These are phyloP conservation scores for Blastocystis sp. DNA, from an alignment of 352 stramenopile genomes.

Conservation along the genomic window DNA sequence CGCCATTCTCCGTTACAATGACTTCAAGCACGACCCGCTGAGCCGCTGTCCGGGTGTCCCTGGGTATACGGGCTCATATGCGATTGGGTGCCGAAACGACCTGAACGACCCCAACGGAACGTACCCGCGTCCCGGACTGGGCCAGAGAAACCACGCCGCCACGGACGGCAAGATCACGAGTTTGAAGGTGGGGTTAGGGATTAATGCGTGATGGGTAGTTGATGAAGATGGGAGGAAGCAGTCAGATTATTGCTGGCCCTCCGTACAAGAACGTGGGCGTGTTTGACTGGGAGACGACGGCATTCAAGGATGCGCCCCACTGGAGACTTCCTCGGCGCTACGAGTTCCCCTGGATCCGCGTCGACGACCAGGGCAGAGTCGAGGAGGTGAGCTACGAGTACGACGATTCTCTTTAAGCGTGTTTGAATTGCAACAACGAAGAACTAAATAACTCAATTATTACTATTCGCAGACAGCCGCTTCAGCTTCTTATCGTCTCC, in stretches of 20 bases:
- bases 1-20: conserved; percentile 80
- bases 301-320: conserved; percentile 56
- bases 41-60: conserved; percentile 75
- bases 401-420: neutral
- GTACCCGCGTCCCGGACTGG: conserved; percentile 78
- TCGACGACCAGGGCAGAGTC: conserved; percentile 5
- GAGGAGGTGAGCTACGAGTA: conserved; percentile 35
- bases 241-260: conserved; percentile 76
- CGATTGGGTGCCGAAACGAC: conserved; percentile 59
- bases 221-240: conserved; percentile 4
- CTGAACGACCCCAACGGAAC: conserved; percentile 67
- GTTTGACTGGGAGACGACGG: conserved; percentile 79
- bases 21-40: conserved; percentile 79
- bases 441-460: neutral
- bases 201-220: neutral
- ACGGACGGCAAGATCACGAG: conserved; percentile 77
- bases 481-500: conserved; percentile 55
- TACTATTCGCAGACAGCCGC: neutral
- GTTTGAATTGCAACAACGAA: neutral
- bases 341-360: conserved; percentile 67
- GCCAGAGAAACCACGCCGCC: conserved; percentile 80
- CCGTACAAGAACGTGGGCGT: conserved; percentile 79
- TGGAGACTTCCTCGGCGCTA: conserved; percentile 27
- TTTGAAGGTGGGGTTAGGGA: neutral
- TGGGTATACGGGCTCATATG: conserved; percentile 53